Evolutionary conservation across 257 asterid species (phyloP), one percentile per base, ranked within the genome.

Genomic region (Penstemon eatonii): DNA sequence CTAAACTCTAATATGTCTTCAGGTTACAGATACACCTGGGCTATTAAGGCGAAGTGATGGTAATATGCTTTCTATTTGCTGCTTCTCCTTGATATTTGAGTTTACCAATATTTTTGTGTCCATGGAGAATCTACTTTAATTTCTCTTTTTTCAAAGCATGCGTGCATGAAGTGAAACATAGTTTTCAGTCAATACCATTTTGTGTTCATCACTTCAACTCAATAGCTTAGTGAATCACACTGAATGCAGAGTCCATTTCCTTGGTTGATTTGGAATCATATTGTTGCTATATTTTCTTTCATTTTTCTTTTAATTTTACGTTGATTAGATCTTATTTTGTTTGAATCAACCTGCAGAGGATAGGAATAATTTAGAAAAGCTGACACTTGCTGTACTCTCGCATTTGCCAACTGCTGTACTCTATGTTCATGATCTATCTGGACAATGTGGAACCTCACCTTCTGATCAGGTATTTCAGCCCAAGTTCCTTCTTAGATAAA

Each of bases 21-120:
- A 92, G 97, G 98, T 93, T 15, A 93, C 99, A 37, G 99, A 90
- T 80, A 93, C 99, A 45, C 99, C 99, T 52, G 99, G 99, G 51
- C 78, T 93, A 49, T 78, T 93, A 68, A 76, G 95, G 75, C 81
- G 97, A 70, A 74, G 65, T 75, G 99, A 93, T 59, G 99, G 98
- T 90, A 84, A 73, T 81, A 60, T 62, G 40, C 66, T 43, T 72
- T n/a, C 71, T 43, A 51, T 63, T 77, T 63, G 36, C 69, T 11
- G 19, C 58, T 68, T 54, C 39, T 63, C 61, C 51, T 73, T 54
- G 70, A 10, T 41, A 43, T 56, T n/a, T 36, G 3, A 39, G 12
- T 56, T 47, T 64, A 73, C 53, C 51, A 60, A 60, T 43, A 65
- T 70, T 61, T 52, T 64, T 41, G 37, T 8, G 45, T 61, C 25